Conservation (phyloP, 352 stramenopile genomes). For the Saprolegnia parasitica region DNA sequence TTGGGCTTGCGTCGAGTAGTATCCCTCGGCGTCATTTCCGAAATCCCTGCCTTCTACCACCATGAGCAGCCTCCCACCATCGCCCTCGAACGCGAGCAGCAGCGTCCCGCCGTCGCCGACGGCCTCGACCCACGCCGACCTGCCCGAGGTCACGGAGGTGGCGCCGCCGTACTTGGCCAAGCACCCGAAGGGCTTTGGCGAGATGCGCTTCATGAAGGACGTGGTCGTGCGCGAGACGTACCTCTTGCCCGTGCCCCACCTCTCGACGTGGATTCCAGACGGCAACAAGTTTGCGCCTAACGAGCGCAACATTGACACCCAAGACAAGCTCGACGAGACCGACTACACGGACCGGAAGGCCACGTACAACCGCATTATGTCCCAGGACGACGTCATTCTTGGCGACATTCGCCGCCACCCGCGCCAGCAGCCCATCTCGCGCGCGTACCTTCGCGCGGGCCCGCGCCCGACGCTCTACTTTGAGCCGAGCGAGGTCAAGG, state of each 20-base stretch:
- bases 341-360: conserved; percentile 45
- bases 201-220: conserved; percentile 69
- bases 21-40: background rate
- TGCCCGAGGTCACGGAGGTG: conserved; percentile 14
- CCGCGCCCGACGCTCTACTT: conserved; percentile 69
- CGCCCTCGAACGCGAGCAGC: background rate
- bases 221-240: conserved; percentile 60
- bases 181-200: conserved; percentile 74
- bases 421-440: conserved; percentile 56
- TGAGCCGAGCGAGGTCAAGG: conserved; percentile 70
- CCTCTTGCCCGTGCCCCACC: conserved; percentile 66
- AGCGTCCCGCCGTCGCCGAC: conserved; percentile 2
- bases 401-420: conserved; percentile 75
- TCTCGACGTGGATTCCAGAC: conserved; percentile 63
- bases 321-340: conserved; percentile 42
- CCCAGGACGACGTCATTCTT: conserved; percentile 71
- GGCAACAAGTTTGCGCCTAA: conserved; percentile 50
- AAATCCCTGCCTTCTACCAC: background rate
- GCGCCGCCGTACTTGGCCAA: conserved; percentile 62
- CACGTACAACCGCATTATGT: conserved; percentile 87
- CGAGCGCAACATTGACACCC: conserved; percentile 74
- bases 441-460: conserved; percentile 75
- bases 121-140: background rate
- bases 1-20: background rate
- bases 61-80: background rate